phyloP scores from a whole-genome alignment of 345 rosid species.

The Boechera divaricarpa region DNA sequence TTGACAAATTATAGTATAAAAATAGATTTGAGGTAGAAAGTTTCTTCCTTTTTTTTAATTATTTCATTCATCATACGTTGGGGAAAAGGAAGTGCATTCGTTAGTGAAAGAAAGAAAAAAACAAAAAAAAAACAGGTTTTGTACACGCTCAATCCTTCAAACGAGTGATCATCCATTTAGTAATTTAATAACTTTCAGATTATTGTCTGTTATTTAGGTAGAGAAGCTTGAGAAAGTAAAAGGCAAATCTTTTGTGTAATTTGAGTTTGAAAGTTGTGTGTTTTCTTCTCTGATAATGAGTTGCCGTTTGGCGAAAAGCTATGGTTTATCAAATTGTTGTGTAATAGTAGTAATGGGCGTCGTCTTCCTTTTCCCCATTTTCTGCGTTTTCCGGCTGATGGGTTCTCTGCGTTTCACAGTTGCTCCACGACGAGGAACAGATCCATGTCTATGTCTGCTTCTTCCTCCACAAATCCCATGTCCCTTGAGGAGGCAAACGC shows the following conservation, averaged over 20 bases:
- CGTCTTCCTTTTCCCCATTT: constrained; percentile 19
- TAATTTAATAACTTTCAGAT: not conserved
- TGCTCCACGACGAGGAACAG: constrained; percentile 28
- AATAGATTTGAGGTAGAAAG: constrained; percentile 9
- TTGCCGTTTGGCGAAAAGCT: constrained; percentile 31
- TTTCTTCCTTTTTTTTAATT: constrained; percentile 5
- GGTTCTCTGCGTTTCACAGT: constrained; percentile 43
- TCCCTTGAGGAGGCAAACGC: constrained; percentile 29
- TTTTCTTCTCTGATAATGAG: constrained; percentile 19
- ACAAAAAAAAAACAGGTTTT: not conserved
- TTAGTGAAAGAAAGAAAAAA: not conserved
- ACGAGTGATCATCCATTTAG: not conserved
- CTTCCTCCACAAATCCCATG: constrained; percentile 28
- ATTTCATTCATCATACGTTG: constrained; percentile 9
- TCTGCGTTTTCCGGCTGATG: constrained; percentile 35
- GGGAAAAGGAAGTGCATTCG: not conserved
- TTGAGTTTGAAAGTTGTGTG: constrained; percentile 3
- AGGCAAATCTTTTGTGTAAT: constrained; percentile 8
- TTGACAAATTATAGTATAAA: not conserved
- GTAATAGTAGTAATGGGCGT: not conserved
- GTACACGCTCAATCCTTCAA: not conserved
- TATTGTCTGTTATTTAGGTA: not conserved
- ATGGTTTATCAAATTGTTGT: constrained; percentile 37
- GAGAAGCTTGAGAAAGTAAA: not conserved
- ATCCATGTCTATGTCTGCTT: constrained; percentile 54